These are phyloP conservation scores for Dactylellina sp. DNA, from an alignment of 2,329 filamentous ascomycete genomes.

Conservation along the genomic window DNA sequence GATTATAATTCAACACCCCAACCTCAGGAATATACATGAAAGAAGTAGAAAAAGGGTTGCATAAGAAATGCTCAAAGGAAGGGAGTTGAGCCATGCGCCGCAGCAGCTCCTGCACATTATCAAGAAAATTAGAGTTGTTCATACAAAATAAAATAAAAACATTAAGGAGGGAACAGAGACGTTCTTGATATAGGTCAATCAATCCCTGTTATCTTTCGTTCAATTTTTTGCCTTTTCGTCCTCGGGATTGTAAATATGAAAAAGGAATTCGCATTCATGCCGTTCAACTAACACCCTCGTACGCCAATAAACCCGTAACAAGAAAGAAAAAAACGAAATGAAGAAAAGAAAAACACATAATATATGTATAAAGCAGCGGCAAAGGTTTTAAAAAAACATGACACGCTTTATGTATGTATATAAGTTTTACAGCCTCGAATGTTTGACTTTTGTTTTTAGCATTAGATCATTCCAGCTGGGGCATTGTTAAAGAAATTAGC, in stretches of 20 bases:
- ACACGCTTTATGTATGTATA: slow-evolving; percentile 27
- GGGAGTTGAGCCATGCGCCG: slow-evolving; percentile 37
- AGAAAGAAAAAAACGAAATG: slow-evolving; percentile 24
- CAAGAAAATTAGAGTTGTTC: slow-evolving; percentile 34
- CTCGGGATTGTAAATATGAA: slow-evolving; percentile 35
- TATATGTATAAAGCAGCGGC: slow-evolving; percentile 5
- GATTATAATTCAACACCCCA: not conserved
- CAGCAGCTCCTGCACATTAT: slow-evolving; percentile 38
- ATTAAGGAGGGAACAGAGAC: slow-evolving; percentile 22
- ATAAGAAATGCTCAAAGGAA: slow-evolving; percentile 30
- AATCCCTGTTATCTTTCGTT: slow-evolving; percentile 39
- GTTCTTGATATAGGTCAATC: slow-evolving; percentile 23
- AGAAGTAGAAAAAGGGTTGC: slow-evolving; percentile 20
- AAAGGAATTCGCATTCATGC: slow-evolving; percentile 40
- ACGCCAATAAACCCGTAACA: slow-evolving; percentile 45
- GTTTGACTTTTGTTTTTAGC: slow-evolving; percentile 3
- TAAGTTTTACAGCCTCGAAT: slow-evolving; percentile 22
- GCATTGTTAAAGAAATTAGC: slow-evolving; percentile 46
- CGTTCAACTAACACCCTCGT: slow-evolving; percentile 45
- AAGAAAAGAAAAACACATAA: not conserved
- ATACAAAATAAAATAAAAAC: slow-evolving; percentile 32
- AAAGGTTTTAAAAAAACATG: not conserved
- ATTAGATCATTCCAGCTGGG: slow-evolving; percentile 53
- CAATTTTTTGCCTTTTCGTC: slow-evolving; percentile 32
- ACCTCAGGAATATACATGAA: slow-evolving; percentile 51